Evolutionary conservation across 768 basidiomycete genomes (phyloP).

Genomic region (Lactarius hatsudake): DNA sequence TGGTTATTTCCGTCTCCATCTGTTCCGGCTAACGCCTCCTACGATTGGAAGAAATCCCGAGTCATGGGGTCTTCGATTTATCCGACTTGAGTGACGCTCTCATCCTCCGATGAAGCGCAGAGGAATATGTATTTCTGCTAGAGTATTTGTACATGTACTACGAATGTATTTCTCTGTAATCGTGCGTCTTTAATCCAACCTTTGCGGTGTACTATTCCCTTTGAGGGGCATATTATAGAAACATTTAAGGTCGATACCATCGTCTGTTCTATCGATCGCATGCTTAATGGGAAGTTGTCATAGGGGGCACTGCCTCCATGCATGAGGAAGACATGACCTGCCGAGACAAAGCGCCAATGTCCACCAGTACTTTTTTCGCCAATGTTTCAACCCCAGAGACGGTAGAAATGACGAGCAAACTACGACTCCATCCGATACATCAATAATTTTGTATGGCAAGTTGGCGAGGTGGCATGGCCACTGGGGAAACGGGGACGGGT

Average conservation of each 20-base stretch:
- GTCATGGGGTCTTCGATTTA: background rate
- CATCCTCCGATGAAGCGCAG: background rate
- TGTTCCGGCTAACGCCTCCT: background rate
- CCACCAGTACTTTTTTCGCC: background rate
- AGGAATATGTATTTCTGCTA: background rate
- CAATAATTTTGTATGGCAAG: background rate
- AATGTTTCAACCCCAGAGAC: background rate
- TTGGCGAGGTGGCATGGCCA: background rate
- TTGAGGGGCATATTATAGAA: background rate
- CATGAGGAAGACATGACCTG: background rate
- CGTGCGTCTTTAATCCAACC: background rate
- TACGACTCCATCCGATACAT: background rate
- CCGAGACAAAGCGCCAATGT: background rate
- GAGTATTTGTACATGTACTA: background rate
- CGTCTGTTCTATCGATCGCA: conserved; percentile 3
- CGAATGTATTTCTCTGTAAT: background rate
- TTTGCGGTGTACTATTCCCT: background rate
- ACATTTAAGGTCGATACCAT: background rate
- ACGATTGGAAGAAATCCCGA: background rate
- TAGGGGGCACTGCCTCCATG: background rate
- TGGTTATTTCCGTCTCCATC: too few relatives aligned
- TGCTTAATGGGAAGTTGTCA: background rate
- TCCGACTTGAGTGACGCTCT: background rate
- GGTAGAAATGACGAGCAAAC: background rate
- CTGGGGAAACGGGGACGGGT: background rate